A percentile compares a stretch with the other conserved stretches of the same genome.
Conservation (phyloP, 2,329 filamentous ascomycete genomes). For the Tolypocladium capitatum region DNA sequence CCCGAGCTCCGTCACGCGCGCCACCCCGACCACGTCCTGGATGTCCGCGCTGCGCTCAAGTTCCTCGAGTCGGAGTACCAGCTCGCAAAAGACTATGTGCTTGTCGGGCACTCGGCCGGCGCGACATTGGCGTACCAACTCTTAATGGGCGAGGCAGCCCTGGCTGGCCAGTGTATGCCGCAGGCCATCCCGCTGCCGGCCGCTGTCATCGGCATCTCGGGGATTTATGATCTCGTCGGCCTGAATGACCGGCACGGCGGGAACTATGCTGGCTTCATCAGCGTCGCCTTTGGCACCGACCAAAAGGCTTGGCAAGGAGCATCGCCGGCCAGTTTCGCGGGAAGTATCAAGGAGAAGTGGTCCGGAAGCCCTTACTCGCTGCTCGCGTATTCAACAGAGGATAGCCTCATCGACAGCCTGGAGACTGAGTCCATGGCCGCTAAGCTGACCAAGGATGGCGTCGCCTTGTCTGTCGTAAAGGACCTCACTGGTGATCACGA, state of each 20-base stretch:
- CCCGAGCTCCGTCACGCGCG: constrained; percentile 27
- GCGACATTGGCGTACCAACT: constrained; percentile 51
- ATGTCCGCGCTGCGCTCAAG: constrained; percentile 38
- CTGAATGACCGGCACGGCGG: constrained; percentile 33
- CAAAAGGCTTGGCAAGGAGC: constrained; percentile 35
- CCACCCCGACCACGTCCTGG: constrained; percentile 47
- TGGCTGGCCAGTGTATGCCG: constrained; percentile 7
- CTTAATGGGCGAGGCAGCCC: constrained; percentile 28
- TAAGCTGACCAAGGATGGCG: constrained; percentile 26
- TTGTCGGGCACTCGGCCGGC: constrained; percentile 51
- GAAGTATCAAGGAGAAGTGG: constrained; percentile 28
- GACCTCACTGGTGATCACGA: constrained; percentile 48
- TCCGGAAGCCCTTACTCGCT: constrained; percentile 18
- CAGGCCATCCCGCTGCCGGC: constrained; percentile 25
- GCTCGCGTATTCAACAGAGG: constrained; percentile 32
- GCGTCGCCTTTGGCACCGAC: constrained; percentile 46
- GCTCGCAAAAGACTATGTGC: constrained; percentile 37
- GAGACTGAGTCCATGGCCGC: constrained; percentile 45
- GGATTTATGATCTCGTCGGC: constrained; percentile 52
- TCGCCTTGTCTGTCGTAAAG: constrained; percentile 17
- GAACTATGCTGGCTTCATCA: constrained; percentile 43
- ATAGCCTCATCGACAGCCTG: constrained; percentile 37
- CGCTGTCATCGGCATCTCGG: constrained; percentile 47
- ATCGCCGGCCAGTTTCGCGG: constrained; percentile 36
- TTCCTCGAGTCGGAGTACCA: constrained; percentile 32